A percentile compares a stretch with the other conserved stretches of the same genome.
phyloP scores from a whole-genome alignment of 495 filamentous ascomycete genomes.

The Astrothelium macrocarpum region DNA sequence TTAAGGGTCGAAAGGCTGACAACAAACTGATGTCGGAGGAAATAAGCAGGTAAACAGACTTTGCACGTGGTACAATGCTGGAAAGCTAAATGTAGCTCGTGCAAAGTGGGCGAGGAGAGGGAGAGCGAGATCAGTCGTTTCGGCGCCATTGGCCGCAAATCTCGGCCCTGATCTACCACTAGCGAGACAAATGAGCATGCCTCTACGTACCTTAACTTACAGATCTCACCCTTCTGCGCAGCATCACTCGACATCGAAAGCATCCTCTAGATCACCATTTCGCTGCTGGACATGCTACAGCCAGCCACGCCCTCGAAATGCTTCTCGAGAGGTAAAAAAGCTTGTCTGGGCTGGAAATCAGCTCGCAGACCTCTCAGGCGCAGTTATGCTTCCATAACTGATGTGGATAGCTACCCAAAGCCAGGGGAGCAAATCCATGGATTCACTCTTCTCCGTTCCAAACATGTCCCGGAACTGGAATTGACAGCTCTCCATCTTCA shows the following conservation, averaged over 20 bases:
- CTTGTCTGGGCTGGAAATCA: not conserved
- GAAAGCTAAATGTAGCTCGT: not conserved
- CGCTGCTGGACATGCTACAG: not conserved
- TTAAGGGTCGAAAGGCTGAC: not conserved
- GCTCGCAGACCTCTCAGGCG: slow-evolving; percentile 16
- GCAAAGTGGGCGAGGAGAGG: not conserved
- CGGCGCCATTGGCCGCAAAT: not conserved
- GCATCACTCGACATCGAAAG: not conserved
- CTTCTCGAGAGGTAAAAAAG: slow-evolving; percentile 3
- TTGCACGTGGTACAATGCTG: not conserved
- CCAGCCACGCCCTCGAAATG: not conserved
- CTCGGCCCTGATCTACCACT: not conserved
- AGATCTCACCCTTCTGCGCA: not conserved
- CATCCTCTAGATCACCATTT: too few species aligned
- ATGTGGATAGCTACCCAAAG: slow-evolving; percentile 59
- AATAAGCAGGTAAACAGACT: not conserved
- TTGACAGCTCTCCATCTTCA: slow-evolving; percentile 79
- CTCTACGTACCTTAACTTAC: too few species aligned
- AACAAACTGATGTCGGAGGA: not conserved
- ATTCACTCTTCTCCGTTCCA: slow-evolving; percentile 78
- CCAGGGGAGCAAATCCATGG: slow-evolving; percentile 81
- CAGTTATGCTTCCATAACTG: slow-evolving; percentile 57
- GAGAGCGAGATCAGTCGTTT: not conserved
- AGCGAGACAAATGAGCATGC: not conserved
- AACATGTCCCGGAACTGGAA: slow-evolving; percentile 89